phyloP scores from a whole-genome alignment of 495 filamentous ascomycete genomes.

The Melanomma pulvis-pyrius region DNA sequence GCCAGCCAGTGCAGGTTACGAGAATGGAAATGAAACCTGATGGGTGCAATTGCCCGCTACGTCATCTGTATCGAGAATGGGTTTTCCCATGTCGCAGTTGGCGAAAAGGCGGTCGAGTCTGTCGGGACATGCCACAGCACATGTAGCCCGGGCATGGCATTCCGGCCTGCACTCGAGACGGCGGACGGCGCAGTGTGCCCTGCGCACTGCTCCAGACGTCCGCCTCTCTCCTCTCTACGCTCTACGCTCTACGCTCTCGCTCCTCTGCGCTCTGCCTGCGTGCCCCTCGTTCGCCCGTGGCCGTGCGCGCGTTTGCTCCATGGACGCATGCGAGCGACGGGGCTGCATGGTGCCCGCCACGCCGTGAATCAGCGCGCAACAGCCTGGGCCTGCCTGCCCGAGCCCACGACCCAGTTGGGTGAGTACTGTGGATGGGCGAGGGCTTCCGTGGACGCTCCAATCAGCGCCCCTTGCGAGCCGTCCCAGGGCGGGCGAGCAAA shows the following conservation, averaged over 20 bases:
- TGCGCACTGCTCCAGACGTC: background rate
- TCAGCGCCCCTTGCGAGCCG: no score
- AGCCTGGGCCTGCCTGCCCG: no score
- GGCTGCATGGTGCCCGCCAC: background rate
- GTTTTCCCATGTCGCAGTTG: background rate
- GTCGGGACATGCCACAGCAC: background rate
- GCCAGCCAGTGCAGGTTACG: background rate
- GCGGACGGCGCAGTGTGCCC: background rate
- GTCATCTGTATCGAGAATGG: slow-evolving; percentile 5
- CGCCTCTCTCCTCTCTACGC: no score
- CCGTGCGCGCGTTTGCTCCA: background rate
- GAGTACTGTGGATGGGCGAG: no score
- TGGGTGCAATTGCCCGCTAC: slow-evolving; percentile 1
- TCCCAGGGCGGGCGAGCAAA: no score
- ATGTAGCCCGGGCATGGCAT: background rate
- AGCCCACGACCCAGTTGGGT: no score
- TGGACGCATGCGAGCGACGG: background rate
- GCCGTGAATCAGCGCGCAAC: no score
- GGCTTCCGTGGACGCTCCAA: no score
- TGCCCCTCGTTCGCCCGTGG: background rate
- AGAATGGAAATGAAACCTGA: slow-evolving; percentile 9
- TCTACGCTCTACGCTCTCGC: no score
- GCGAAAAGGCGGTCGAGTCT: background rate
- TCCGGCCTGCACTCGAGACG: background rate
- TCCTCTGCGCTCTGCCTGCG: background rate